Evolutionary conservation across 169 alveolate genomes (phyloP), one percentile per base, ranked within the genome.

Genomic region (Cryptosporidium andersoni): DNA sequence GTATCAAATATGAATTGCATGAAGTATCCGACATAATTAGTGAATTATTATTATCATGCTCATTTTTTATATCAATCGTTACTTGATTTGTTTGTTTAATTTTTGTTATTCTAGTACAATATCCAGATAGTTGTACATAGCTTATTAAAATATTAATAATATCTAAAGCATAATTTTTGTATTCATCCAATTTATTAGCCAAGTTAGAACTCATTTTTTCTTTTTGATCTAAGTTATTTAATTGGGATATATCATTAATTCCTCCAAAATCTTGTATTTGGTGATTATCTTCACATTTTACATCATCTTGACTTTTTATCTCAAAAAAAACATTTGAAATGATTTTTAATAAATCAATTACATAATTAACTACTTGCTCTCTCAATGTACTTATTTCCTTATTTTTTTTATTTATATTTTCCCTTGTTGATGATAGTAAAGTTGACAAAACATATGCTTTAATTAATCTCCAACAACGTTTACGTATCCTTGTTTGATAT

Each of bases 391-490:
- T 40, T 74, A 2, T 52, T 58, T 43, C 42, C 40, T 25, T 25
- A 25, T 25, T 25, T 25, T 25, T 25, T 25, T 25, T 25, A 25
- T 25, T 25, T 25, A 25, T 25, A 25, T 0, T 25, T 25, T 25
- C 25, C 25, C 25, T 25, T 25, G 25, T 25, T 25, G 25, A 25
- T 16, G 85, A 74, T 2, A 74, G 47, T 14, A 74, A 14, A 11
- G 62, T 56, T 3, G 74, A 25, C 25, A 74, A 2, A 5, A 74
- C 47, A 58, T 58, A 74, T 1, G 85, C 43, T n/a, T 74, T 74
- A 43, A 74, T 58, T 34, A 74, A 9, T 14, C 55, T 74, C 85
- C 85, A 74, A 4, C 85, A 55, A 7, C 85, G 55, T 55, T 74
- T 74, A 7, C 62, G 40, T 12, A 74, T 8, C 40, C 85, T 55